Conservation (phyloP, 768 basidiomycete species). For the Leccinum pellstonianum region DNA sequence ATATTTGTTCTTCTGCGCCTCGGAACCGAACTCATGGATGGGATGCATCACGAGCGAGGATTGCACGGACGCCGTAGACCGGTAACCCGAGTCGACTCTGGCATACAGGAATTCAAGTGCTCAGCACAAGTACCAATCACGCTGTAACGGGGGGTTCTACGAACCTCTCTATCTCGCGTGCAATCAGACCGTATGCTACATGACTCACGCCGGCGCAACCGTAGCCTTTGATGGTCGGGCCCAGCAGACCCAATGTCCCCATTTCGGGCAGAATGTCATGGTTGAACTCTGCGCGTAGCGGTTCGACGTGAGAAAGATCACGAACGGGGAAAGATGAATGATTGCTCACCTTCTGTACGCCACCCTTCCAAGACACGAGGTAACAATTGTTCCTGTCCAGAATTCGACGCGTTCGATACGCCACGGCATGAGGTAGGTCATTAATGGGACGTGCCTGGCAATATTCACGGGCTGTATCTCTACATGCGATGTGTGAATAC, state of each 20-base stretch:
- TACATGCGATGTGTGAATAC: conserved; percentile 29
- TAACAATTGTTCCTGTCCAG: conserved; percentile 67
- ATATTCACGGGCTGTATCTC: conserved; percentile 76
- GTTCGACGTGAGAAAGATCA: neutral
- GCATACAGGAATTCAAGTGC: neutral
- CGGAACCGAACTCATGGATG: conserved; percentile 83
- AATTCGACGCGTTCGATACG: neutral
- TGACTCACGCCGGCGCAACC: conserved; percentile 90
- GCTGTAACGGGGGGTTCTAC: conserved; percentile 8
- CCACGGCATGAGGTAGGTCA: neutral
- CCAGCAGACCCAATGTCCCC: conserved; percentile 88
- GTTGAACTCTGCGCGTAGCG: conserved; percentile 61
- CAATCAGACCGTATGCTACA: conserved; percentile 93
- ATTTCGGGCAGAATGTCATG: conserved; percentile 78
- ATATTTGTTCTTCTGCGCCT: conserved; percentile 88
- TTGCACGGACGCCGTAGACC: conserved; percentile 93
- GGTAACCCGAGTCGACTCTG: conserved; percentile 95
- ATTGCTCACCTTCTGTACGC: conserved; percentile 73
- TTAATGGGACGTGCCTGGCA: conserved; percentile 58
- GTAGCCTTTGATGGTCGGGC: conserved; percentile 90
- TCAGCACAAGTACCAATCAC: conserved; percentile 1
- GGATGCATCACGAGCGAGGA: conserved; percentile 97
- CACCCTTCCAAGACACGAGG: conserved; percentile 90
- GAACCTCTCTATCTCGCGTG: conserved; percentile 89
- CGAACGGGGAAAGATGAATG: neutral